Percentiles rank a stretch among this genome's conserved stretches.
These are phyloP conservation scores for Xylaria sp. DNA, from an alignment of 2,329 filamentous ascomycete genomes.

Conservation along the genomic window DNA sequence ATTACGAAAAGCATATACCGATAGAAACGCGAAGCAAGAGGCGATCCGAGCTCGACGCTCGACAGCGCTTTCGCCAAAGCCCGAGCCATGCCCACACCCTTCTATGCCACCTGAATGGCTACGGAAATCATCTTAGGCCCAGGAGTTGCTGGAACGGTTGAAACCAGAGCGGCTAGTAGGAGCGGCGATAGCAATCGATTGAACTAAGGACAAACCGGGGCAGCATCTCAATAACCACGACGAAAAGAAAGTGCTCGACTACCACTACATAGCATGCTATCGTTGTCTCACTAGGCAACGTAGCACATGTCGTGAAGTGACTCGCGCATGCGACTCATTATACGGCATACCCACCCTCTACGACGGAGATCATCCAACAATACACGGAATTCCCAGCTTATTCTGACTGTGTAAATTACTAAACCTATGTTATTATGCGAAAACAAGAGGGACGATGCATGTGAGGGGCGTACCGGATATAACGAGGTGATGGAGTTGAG, in stretches of 20 bases:
- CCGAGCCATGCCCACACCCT: slow-evolving; percentile 40
- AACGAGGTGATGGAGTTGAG: slow-evolving; percentile 1
- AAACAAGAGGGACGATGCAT: neutral
- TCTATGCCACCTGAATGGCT: slow-evolving; percentile 20
- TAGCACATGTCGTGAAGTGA: neutral
- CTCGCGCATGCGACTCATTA: neutral
- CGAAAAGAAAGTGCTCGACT: neutral
- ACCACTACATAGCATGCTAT: neutral
- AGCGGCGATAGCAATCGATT: neutral
- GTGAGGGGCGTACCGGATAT: neutral
- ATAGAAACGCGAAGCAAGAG: slow-evolving; percentile 19
- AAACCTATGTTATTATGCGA: slow-evolving; percentile 1
- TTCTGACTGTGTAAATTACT: slow-evolving; percentile 6
- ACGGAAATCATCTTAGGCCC: neutral
- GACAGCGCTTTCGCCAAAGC: slow-evolving; percentile 42
- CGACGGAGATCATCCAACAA: neutral
- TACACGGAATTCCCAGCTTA: slow-evolving; percentile 5
- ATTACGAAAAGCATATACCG: slow-evolving; percentile 4
- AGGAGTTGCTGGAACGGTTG: neutral
- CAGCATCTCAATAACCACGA: neutral
- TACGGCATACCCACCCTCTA: slow-evolving; percentile 6
- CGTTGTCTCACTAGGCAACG: neutral
- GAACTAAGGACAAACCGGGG: neutral
- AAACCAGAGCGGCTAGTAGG: neutral
- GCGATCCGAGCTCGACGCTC: slow-evolving; percentile 40